Evolutionary conservation across 495 filamentous ascomycete genomes (phyloP).

Genomic region (Neurospora sp.): DNA sequence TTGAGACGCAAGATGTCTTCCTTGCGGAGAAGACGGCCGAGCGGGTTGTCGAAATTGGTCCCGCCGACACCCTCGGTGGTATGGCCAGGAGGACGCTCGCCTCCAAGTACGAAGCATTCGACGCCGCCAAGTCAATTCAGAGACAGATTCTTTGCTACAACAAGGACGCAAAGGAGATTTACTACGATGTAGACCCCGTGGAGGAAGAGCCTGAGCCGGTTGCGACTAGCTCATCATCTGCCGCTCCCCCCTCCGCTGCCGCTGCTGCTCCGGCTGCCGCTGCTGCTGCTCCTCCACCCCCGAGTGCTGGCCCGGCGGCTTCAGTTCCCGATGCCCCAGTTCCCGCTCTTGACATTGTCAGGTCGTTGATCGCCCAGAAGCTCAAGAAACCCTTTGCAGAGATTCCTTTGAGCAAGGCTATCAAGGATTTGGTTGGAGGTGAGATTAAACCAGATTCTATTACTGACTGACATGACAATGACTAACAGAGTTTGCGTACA

Average conservation of each 20-base stretch:
- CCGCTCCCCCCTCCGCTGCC: conserved; percentile 39
- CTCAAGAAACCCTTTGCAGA: conserved; percentile 88
- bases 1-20: conserved; percentile 99
- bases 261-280: conserved; percentile 39
- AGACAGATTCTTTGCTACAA: conserved; percentile 98
- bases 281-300: conserved; percentile 47
- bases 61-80: conserved; percentile 92
- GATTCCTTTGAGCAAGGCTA: conserved; percentile 89
- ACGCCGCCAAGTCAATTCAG: conserved; percentile 90
- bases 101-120: conserved; percentile 97
- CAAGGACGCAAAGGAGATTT: conserved; percentile 98
- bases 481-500: conserved; percentile 22
- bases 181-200: conserved; percentile 94
- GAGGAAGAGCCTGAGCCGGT: conserved; percentile 73
- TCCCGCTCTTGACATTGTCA: conserved; percentile 77
- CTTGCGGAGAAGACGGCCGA: conserved; percentile 92
- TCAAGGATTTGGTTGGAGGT: conserved; percentile 98
- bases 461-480: background rate
- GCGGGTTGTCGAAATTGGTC: conserved; percentile 94
- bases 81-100: conserved; percentile 96
- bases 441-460: conserved; percentile 20
- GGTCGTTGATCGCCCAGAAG: conserved; percentile 93
- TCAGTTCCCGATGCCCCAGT: conserved; percentile 80
- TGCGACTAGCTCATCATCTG: conserved; percentile 32
- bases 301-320: conserved; percentile 79